Conservation (phyloP, 192 early-diverging fungal genomes). For the Backusella mclennaniae region DNA sequence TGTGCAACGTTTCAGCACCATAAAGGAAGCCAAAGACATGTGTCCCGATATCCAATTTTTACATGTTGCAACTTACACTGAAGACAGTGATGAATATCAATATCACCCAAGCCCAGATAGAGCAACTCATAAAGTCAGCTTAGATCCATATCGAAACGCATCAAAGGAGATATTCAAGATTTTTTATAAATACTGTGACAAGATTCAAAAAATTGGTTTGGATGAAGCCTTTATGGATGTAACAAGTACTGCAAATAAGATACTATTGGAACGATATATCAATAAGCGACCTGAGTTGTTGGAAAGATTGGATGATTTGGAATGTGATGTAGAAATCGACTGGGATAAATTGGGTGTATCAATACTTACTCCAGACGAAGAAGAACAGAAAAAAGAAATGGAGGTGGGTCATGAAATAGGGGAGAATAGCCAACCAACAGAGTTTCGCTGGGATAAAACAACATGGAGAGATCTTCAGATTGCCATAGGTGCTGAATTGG, state of each 20-base stretch:
- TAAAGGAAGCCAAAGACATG: constrained; percentile 49
- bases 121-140: constrained; percentile 85
- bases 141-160: constrained; percentile 79
- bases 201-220: constrained; percentile 69
- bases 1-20: constrained; percentile 61
- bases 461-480: constrained; percentile 81
- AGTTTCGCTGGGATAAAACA: background rate
- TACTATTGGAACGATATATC: constrained; percentile 46
- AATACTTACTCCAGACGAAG: constrained; percentile 39
- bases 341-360: constrained; percentile 48
- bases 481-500: constrained; percentile 67
- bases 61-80: constrained; percentile 81
- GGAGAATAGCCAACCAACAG: background rate
- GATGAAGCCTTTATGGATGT: constrained; percentile 93
- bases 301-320: constrained; percentile 25
- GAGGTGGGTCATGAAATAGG: background rate
- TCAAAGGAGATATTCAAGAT: constrained; percentile 72
- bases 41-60: constrained; percentile 67
- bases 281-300: constrained; percentile 35
- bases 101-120: constrained; percentile 69
- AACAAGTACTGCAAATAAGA: constrained; percentile 62
- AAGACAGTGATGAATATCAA: constrained; percentile 58
- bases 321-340: constrained; percentile 19
- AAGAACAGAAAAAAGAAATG: background rate
- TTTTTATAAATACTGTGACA: constrained; percentile 54